phyloP scores from a whole-genome alignment of 352 stramenopile species.

The Pythium guiyangense region DNA sequence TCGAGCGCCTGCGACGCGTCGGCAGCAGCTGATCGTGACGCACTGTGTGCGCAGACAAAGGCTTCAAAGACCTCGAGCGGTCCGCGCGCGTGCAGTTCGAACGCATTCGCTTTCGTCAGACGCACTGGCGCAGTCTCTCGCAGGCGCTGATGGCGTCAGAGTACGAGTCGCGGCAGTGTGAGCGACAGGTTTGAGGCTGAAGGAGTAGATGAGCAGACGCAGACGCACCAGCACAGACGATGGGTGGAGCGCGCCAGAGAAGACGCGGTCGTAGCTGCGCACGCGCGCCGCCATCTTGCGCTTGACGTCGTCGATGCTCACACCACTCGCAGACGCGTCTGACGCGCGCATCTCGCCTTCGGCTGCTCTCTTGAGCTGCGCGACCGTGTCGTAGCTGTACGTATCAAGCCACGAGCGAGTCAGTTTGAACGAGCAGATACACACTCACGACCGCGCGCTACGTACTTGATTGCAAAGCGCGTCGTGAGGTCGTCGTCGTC shows the following conservation, averaged over 20 bases:
- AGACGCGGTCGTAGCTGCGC: constrained; percentile 27
- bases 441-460: too few relatives aligned
- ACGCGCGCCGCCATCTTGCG: constrained; percentile 44
- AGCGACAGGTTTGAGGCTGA: too few relatives aligned
- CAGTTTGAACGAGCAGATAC: too few relatives aligned
- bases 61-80: constrained; percentile 13
- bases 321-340: not conserved
- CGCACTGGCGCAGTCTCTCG: not conserved
- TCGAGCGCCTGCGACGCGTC: not conserved
- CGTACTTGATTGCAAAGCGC: constrained; percentile 35
- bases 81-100: constrained; percentile 1
- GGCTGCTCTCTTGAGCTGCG: constrained; percentile 38
- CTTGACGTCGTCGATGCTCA: constrained; percentile 26
- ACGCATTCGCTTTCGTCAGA: not conserved
- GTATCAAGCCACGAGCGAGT: too few relatives aligned
- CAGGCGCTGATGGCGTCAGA: not conserved
- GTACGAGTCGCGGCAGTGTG: not conserved
- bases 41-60: not conserved
- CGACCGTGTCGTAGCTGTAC: constrained; percentile 24
- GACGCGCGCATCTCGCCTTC: constrained; percentile 17
- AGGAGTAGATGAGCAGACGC: too few relatives aligned
- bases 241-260: constrained; percentile 29
- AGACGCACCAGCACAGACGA: constrained; percentile 36
- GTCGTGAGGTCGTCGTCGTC: constrained; percentile 10
- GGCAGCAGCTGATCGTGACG: not conserved